Conservation (phyloP, 2,329 filamentous ascomycete genomes). For the Nothophoma quercina region DNA sequence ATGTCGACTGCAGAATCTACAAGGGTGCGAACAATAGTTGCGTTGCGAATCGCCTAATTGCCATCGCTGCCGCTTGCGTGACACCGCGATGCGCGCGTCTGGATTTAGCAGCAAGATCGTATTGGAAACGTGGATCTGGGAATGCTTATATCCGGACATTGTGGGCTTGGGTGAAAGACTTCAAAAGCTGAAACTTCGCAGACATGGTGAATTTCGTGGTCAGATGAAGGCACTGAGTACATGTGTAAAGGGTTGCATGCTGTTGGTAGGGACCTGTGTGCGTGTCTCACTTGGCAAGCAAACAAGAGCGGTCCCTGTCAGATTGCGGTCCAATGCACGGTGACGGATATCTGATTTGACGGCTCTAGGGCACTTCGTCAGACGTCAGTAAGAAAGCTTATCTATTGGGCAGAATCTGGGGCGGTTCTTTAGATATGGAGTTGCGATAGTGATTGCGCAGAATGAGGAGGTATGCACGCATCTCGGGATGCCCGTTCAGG, state of each 20-base stretch:
- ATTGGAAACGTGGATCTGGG: background rate
- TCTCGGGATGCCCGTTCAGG: slow-evolving; percentile 3
- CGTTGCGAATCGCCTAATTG: slow-evolving; percentile 9
- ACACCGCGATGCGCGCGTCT: slow-evolving; percentile 9
- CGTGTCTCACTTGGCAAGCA: slow-evolving; percentile 12
- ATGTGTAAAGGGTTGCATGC: background rate
- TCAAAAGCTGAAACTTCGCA: background rate
- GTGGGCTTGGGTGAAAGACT: background rate
- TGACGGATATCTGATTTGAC: background rate
- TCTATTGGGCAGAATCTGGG: background rate
- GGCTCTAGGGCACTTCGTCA: background rate
- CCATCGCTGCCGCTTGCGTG: background rate
- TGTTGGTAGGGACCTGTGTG: background rate
- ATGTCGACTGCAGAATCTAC: slow-evolving; percentile 9
- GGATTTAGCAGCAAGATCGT: background rate
- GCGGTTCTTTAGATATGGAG: background rate
- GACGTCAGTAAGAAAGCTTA: background rate
- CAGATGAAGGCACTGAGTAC: background rate
- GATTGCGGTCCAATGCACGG: background rate
- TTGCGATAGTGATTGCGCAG: background rate
- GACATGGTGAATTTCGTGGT: background rate
- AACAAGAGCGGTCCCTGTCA: slow-evolving; percentile 6
- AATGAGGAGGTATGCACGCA: too few relatives aligned
- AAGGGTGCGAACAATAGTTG: slow-evolving; percentile 2
- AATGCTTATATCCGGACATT: slow-evolving; percentile 3